phyloP scores from a whole-genome alignment of 352 stramenopile species.

The Phytophthora foliorum region DNA sequence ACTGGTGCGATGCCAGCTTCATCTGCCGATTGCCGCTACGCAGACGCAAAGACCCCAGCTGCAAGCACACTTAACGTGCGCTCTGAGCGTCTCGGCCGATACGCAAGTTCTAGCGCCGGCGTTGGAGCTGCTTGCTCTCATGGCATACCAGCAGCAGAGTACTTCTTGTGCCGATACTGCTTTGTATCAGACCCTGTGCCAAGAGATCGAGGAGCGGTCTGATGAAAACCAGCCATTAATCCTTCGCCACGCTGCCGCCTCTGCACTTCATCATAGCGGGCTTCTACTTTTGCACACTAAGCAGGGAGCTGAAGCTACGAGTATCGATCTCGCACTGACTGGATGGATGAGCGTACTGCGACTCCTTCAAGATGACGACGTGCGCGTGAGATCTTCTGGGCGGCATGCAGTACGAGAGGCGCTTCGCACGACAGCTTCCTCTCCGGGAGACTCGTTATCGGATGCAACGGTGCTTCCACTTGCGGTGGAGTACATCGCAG shows the following conservation, averaged over 20 bases:
- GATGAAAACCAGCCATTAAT: slow-evolving; percentile 67
- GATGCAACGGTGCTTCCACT: slow-evolving; percentile 69
- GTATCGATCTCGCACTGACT: slow-evolving; percentile 46
- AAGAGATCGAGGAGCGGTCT: slow-evolving; percentile 59
- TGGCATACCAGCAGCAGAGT: slow-evolving; percentile 30
- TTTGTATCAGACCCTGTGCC: slow-evolving; percentile 39
- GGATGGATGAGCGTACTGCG: slow-evolving; percentile 68
- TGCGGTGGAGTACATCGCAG: slow-evolving; percentile 58
- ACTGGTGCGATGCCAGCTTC: slow-evolving; percentile 50
- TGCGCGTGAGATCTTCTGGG: slow-evolving; percentile 34
- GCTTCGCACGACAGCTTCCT: slow-evolving; percentile 21
- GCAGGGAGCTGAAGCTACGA: slow-evolving; percentile 4
- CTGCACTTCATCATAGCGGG: slow-evolving; percentile 56
- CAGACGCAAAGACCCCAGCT: slow-evolving; percentile 28
- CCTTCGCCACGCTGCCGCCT: slow-evolving; percentile 66
- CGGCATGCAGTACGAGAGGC: slow-evolving; percentile 49
- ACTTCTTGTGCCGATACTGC: slow-evolving; percentile 20
- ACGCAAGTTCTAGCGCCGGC: slow-evolving; percentile 60
- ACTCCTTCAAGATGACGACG: slow-evolving; percentile 80
- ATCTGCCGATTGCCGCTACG: slow-evolving; percentile 17
- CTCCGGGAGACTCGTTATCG: slow-evolving; percentile 32
- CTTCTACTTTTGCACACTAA: slow-evolving; percentile 44
- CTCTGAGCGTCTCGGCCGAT: slow-evolving; percentile 57
- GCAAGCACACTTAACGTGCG: slow-evolving; percentile 27
- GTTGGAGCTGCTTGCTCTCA: slow-evolving; percentile 68